Conservation (phyloP, 306 rosid genomes). For the Cercis canadensis region DNA sequence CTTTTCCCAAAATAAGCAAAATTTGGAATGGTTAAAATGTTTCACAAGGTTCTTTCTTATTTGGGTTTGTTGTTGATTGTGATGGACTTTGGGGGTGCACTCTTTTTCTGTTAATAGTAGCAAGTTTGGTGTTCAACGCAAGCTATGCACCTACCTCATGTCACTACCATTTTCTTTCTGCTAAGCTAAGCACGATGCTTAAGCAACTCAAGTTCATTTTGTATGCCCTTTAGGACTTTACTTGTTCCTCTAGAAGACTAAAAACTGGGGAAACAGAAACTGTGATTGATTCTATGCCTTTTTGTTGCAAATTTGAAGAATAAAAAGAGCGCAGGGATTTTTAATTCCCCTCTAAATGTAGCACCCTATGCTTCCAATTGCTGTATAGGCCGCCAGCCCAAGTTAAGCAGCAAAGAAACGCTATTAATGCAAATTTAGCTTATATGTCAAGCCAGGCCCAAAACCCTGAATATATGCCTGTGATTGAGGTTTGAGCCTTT, state of each 20-base stretch:
- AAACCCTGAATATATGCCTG: no score
- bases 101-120: slow-evolving; percentile 32
- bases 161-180: slow-evolving; percentile 33
- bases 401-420: background rate
- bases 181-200: slow-evolving; percentile 31
- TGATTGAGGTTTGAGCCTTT: no score
- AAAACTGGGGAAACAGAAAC: background rate
- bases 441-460: background rate
- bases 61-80: slow-evolving; percentile 35
- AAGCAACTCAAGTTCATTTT: slow-evolving; percentile 14
- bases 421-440: background rate
- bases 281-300: slow-evolving; percentile 7
- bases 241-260: slow-evolving; percentile 29
- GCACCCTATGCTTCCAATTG: slow-evolving; percentile 10
- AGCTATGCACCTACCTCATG: slow-evolving; percentile 44
- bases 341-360: slow-evolving; percentile 1
- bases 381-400: slow-evolving; percentile 19
- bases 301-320: slow-evolving; percentile 35
- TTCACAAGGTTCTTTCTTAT: slow-evolving; percentile 34
- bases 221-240: slow-evolving; percentile 6
- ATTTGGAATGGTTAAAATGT: slow-evolving; percentile 25
- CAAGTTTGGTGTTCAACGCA: slow-evolving; percentile 31
- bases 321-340: background rate
- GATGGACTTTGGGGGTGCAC: slow-evolving; percentile 47
- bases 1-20: slow-evolving; percentile 39